Conservation (phyloP, 331 rosid species). For the Rosa hybrid region DNA sequence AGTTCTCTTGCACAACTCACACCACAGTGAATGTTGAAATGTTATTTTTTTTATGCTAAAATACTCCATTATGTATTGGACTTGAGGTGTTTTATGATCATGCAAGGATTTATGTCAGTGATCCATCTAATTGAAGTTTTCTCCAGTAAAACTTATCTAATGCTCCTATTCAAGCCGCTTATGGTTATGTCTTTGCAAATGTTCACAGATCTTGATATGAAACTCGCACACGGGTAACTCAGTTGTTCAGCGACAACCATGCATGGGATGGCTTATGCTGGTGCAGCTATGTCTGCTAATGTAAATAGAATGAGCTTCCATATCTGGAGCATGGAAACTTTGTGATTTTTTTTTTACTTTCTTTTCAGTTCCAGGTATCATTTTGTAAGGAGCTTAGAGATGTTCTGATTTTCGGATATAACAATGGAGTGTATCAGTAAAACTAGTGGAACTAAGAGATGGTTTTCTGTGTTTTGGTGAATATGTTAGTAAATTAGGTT, state of each 20-base stretch:
- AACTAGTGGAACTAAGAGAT: conserved; percentile 13
- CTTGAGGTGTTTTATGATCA: not conserved
- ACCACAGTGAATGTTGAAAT: not conserved
- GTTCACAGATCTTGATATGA: conserved; percentile 51
- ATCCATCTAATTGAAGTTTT: not conserved
- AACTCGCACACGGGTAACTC: conserved; percentile 30
- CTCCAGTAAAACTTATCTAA: conserved; percentile 6
- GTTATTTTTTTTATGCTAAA: not conserved
- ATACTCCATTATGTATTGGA: not conserved
- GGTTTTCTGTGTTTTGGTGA: not conserved
- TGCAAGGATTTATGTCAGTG: conserved; percentile 5
- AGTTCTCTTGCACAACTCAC: conserved; percentile 14
- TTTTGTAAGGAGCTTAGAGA: conserved; percentile 33
- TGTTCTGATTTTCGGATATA: conserved; percentile 22
- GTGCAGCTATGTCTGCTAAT: conserved; percentile 36
- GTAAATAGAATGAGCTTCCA: conserved; percentile 72
- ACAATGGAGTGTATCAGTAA: conserved; percentile 21
- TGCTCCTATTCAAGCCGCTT: conserved; percentile 12
- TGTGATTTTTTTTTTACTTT: conserved; percentile 22
- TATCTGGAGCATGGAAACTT: conserved; percentile 42
- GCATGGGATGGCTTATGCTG: conserved; percentile 24
- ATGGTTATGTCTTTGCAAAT: conserved; percentile 26
- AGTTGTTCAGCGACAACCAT: conserved; percentile 20
- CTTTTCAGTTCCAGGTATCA: conserved; percentile 23
- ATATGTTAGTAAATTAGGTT: not conserved